Evolutionary conservation across 2,329 filamentous ascomycete species (phyloP).

Genomic region (Laburnicola sp.): DNA sequence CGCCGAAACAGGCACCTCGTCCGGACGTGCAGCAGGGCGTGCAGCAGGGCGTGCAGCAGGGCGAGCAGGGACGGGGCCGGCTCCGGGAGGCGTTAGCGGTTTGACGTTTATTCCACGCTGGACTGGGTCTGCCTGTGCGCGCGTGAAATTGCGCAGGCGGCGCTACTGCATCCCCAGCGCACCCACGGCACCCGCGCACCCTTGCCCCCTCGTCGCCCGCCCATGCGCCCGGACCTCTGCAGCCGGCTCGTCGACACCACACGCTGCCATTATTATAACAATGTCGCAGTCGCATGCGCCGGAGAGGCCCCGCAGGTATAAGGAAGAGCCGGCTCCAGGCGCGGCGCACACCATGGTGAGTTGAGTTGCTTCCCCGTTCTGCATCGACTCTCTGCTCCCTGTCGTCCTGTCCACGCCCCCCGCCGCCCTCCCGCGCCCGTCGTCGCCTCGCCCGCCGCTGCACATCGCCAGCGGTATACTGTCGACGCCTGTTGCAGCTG

Average conservation of each 20-base stretch:
- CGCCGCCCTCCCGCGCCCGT: constrained; percentile 14
- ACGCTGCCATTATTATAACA: constrained; percentile 46
- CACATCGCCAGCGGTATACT: constrained; percentile 8
- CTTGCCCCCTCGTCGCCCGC: constrained; percentile 13
- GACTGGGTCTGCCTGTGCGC: constrained; percentile 12
- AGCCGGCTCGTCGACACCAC: constrained; percentile 37
- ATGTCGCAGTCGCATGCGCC: constrained; percentile 47
- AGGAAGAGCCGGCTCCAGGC: constrained; percentile 51
- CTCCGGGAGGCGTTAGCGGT: constrained; percentile 39
- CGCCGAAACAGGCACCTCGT: constrained; percentile 28
- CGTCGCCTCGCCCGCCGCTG: constrained; percentile 17
- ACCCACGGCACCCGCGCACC: constrained; percentile 23
- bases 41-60: background rate
- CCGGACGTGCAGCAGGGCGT: constrained; percentile 29
- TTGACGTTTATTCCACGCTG: constrained; percentile 46
- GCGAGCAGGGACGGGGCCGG: constrained; percentile 36
- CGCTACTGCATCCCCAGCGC: constrained; percentile 41
- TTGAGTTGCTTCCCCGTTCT: constrained; percentile 48
- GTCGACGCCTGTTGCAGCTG: constrained; percentile 35
- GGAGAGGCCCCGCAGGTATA: constrained; percentile 49
- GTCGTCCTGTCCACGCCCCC: constrained; percentile 22
- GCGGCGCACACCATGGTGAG: constrained; percentile 49
- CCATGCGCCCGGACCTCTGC: constrained; percentile 35
- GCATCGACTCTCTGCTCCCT: constrained; percentile 18
- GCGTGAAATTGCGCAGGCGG: constrained; percentile 43